These are phyloP conservation scores for Fusarium drepaniforme DNA, from an alignment of 2,329 filamentous ascomycete species.

Conservation along the genomic window DNA sequence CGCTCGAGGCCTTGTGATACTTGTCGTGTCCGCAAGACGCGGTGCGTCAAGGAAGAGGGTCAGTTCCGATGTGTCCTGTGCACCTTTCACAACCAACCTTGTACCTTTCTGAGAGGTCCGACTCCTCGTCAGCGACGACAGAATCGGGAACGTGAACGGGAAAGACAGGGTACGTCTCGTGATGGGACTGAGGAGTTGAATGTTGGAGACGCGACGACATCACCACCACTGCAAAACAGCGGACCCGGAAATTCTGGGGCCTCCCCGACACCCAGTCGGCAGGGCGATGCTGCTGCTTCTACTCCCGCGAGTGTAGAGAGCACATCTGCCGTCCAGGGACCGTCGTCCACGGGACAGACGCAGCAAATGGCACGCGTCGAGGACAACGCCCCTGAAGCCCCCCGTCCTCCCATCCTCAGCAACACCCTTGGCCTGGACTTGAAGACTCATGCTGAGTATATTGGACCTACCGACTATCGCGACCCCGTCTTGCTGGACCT, in stretches of 20 bases:
- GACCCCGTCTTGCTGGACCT: slow-evolving; percentile 69
- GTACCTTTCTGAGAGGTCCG: slow-evolving; percentile 68
- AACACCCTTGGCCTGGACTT: slow-evolving; percentile 67
- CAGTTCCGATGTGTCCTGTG: slow-evolving; percentile 72
- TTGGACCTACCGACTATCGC: slow-evolving; percentile 70
- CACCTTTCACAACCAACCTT: slow-evolving; percentile 75
- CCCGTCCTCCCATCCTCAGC: slow-evolving; percentile 49
- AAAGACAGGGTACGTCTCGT: slow-evolving; percentile 29
- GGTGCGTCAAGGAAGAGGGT: slow-evolving; percentile 73
- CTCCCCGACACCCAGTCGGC: slow-evolving; percentile 39
- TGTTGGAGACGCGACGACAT: slow-evolving; percentile 23
- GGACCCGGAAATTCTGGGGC: slow-evolving; percentile 17
- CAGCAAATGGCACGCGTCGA: slow-evolving; percentile 33
- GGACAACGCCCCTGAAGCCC: slow-evolving; percentile 30
- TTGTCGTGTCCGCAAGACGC: slow-evolving; percentile 73
- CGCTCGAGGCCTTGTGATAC: slow-evolving; percentile 69
- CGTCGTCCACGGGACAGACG: slow-evolving; percentile 17
- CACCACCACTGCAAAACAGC: slow-evolving; percentile 22
- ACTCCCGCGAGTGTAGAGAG: slow-evolving; percentile 42
- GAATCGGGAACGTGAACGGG: slow-evolving; percentile 36
- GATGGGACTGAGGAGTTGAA: slow-evolving; percentile 32
- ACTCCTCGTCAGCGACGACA: slow-evolving; percentile 48
- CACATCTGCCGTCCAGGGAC: slow-evolving; percentile 18
- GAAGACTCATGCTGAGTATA: slow-evolving; percentile 70
- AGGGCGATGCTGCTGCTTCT: slow-evolving; percentile 39